Evolutionary conservation across 768 basidiomycete species (phyloP), one percentile per base, ranked within the genome.

Genomic region (Phaeolepiota aurea): DNA sequence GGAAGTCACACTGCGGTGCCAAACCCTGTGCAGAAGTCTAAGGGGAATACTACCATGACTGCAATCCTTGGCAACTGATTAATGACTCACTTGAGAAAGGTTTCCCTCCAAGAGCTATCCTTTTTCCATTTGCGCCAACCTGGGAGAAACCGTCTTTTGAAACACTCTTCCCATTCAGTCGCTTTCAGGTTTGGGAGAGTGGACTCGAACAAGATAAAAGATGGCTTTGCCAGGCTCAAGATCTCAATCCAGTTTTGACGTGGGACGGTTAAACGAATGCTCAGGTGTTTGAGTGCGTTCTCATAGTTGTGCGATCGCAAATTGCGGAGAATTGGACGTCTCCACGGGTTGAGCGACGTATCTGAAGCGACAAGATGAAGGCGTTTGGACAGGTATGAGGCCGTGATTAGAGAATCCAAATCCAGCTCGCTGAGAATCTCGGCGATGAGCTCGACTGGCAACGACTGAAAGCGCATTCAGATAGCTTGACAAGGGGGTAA

Each of bases 201-300:
- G 18, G 76, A 65, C 32, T 84, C 74, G 50, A 76, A 82, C 5
- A 88, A 62, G 28, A 89, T 65, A 56, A 79, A 86, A 3, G 65
- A 53, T 0, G 85, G 68, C 20, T 62, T 59, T 10, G 80, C 87
- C 12, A 77, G 57, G n/a, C 72, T 70, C 37, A 87, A 55, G 22
- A 88, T 78, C 42, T 86, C 82, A 37, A 89, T 69, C 81, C 83
- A 89, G 52, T 88, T 89, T 40, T 82, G 77, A 34, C 81, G 68
- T 3, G 87, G 86, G 1, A 88, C 79, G 23, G 62, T 76, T 22
- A 62, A 61, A 21, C 76, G 76, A 21, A 82, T 71, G 49, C 80
- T 75, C 18, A 89, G 69, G 46, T 79, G 72, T 45, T 62, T 70
- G 38, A 88, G 55, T 19, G 63, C 56, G 4, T 54, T 54, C 40